Evolutionary conservation across 1,284 basidiomycete species (phyloP).

Genomic region (Sporisorium reilianum): DNA sequence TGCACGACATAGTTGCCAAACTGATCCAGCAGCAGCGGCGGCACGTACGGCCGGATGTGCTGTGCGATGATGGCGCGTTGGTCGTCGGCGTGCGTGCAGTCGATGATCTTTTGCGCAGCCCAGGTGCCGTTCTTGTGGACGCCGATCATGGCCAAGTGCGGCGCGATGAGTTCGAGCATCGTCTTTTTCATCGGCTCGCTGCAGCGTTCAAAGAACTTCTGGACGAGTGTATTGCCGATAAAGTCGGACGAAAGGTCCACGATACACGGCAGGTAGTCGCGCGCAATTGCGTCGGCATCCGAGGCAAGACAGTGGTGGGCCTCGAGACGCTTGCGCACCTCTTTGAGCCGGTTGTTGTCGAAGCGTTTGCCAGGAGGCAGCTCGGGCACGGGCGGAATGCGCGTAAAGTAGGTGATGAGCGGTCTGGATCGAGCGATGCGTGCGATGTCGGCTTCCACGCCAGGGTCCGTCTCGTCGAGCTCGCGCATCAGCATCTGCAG

Average conservation of each 20-base stretch:
- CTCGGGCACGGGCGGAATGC: conserved; percentile 64
- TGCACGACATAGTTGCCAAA: conserved; percentile 99
- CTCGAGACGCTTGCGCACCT: conserved; percentile 89
- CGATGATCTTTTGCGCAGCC: conserved; percentile 96
- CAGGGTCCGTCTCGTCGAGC: conserved; percentile 74
- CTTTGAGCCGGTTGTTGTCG: conserved; percentile 89
- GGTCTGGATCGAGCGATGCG: conserved; percentile 79
- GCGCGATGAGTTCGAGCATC: conserved; percentile 93
- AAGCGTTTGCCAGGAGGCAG: conserved; percentile 72
- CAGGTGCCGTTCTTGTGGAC: conserved; percentile 99
- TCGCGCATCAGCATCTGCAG: conserved; percentile 97
- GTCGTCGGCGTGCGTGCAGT: conserved; percentile 83
- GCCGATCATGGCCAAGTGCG: conserved; percentile 95
- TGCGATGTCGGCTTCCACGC: conserved; percentile 35
- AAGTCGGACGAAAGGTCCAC: conserved; percentile 96
- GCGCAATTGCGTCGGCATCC: conserved; percentile 89
- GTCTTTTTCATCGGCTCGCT: conserved; percentile 81
- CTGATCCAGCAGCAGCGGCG: conserved; percentile 92
- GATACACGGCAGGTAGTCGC: conserved; percentile 83
- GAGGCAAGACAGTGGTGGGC: conserved; percentile 83
- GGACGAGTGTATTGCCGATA: conserved; percentile 98
- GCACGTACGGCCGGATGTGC: conserved; percentile 89
- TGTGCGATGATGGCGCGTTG: conserved; percentile 86
- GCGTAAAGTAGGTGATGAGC: conserved; percentile 69
- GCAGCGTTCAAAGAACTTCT: conserved; percentile 94